phyloP scores from a whole-genome alignment of 345 rosid genomes.

The Syzygium jambos region DNA sequence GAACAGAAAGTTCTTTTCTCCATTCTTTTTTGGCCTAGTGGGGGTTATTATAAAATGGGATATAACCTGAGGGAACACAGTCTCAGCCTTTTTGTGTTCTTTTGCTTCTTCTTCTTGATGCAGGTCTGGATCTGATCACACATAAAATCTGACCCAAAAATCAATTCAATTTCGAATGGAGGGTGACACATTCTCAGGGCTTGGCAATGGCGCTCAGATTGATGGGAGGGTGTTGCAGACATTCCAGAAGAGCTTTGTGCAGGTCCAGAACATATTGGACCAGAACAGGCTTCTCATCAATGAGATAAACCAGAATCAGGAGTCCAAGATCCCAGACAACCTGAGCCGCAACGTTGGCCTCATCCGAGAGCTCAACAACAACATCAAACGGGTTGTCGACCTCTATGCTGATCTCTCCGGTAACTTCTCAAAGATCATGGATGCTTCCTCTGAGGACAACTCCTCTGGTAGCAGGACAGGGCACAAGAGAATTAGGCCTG shows the following conservation, averaged over 20 bases:
- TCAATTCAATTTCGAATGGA: constrained; percentile 35
- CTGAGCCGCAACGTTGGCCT: constrained; percentile 64
- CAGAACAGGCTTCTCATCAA: constrained; percentile 66
- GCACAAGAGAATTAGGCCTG: constrained; percentile 47
- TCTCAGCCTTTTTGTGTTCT: constrained; percentile 3
- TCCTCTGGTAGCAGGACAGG: constrained; percentile 42
- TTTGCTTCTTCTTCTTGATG: constrained; percentile 5
- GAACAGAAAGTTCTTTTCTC: not conserved
- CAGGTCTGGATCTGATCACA: constrained; percentile 15
- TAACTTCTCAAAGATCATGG: constrained; percentile 47
- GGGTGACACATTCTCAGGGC: constrained; percentile 41
- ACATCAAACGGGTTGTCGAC: constrained; percentile 60
- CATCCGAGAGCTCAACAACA: constrained; percentile 75
- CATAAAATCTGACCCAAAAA: not conserved
- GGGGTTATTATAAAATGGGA: not conserved
- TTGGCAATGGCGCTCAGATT: constrained; percentile 36
- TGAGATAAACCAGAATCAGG: constrained; percentile 79
- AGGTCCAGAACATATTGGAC: constrained; percentile 62
- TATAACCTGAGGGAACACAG: not conserved
- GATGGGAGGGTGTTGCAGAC: constrained; percentile 59
- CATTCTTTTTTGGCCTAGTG: not conserved
- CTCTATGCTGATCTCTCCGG: constrained; percentile 65
- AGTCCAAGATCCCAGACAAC: constrained; percentile 66
- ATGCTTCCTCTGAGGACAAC: constrained; percentile 50
- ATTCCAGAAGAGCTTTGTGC: constrained; percentile 65